These are phyloP conservation scores for Chrysanthemum seticuspe DNA, from an alignment of 129 eudicot genomes.

Conservation along the genomic window DNA sequence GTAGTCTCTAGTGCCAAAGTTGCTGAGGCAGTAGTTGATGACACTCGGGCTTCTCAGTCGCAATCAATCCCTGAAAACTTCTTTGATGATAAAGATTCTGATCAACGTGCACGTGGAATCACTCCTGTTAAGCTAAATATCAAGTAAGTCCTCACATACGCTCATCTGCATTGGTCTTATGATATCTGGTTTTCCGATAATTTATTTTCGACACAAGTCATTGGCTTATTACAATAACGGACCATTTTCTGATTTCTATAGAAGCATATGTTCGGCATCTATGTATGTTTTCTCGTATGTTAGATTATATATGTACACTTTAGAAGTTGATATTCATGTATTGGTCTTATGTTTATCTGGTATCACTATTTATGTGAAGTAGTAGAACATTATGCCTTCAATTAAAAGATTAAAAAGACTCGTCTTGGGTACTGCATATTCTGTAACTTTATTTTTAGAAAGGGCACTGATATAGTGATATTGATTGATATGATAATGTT, in stretches of 20 bases:
- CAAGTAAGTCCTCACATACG: conserved; percentile 49
- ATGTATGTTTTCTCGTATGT: not conserved
- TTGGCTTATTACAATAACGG: conserved; percentile 13
- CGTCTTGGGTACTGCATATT: too few species aligned
- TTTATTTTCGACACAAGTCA: conserved; percentile 17
- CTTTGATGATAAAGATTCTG: conserved; percentile 93
- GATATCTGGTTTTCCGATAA: conserved; percentile 5
- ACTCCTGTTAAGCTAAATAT: conserved; percentile 77
- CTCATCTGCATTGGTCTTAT: conserved; percentile 8
- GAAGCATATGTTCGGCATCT: not conserved
- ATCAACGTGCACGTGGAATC: conserved; percentile 94
- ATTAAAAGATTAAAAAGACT: too few species aligned
- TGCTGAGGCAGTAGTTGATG: conserved; percentile 26
- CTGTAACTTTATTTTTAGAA: too few species aligned
- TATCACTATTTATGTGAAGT: too few species aligned
- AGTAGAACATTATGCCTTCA: too few species aligned
- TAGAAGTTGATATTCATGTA: not conserved
- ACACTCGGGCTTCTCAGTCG: conserved; percentile 41
- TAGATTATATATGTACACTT: conserved; percentile 5
- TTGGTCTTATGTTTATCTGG: not conserved
- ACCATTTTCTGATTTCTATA: conserved; percentile 2
- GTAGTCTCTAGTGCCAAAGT: conserved; percentile 27
- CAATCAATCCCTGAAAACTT: conserved; percentile 83
- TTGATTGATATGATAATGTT: too few species aligned
- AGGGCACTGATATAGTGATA: too few species aligned